A percentile compares a stretch with the other conserved stretches of the same genome.
These are phyloP conservation scores for Fabrea salina DNA, from an alignment of 169 alveolate species.

Conservation along the genomic window DNA sequence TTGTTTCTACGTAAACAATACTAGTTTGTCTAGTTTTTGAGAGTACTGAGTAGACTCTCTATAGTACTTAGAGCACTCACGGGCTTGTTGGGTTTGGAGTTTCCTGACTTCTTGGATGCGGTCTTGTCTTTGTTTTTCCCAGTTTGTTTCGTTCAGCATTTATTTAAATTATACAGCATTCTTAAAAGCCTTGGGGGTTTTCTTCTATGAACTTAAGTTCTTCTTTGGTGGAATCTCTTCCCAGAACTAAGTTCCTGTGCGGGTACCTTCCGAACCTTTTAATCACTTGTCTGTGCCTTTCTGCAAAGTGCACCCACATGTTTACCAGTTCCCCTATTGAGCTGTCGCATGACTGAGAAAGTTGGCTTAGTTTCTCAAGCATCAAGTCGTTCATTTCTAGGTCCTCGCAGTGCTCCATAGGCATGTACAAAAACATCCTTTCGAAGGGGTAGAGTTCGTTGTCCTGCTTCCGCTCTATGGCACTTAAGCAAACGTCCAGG, in stretches of 20 bases:
- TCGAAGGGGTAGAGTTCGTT: slow-evolving; percentile 10
- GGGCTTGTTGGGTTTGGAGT: not conserved
- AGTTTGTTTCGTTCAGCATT: no score
- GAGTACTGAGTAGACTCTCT: not conserved
- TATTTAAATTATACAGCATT: no score
- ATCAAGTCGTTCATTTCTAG: not conserved
- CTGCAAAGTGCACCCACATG: not conserved
- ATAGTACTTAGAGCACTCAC: not conserved
- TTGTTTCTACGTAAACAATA: not conserved
- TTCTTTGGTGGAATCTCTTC: slow-evolving; percentile 46
- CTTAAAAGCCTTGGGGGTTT: slow-evolving; percentile 14
- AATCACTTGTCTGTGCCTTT: slow-evolving; percentile 18
- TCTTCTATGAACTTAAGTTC: slow-evolving; percentile 41
- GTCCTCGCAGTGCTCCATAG: slow-evolving; percentile 44
- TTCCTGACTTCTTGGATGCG: not conserved
- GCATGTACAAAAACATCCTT: slow-evolving; percentile 32
- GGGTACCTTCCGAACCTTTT: slow-evolving; percentile 56
- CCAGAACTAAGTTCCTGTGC: slow-evolving; percentile 46
- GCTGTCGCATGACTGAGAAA: not conserved
- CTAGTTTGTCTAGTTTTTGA: not conserved
- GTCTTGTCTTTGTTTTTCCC: not conserved
- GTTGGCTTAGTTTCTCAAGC: not conserved
- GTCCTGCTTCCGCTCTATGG: slow-evolving; percentile 27
- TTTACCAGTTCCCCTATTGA: not conserved
- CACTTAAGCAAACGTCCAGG: not conserved